A percentile compares a stretch with the other conserved stretches of the same genome.
phyloP scores from a whole-genome alignment of 371 early-diverging fungal species.

The Zychaea mexicana region DNA sequence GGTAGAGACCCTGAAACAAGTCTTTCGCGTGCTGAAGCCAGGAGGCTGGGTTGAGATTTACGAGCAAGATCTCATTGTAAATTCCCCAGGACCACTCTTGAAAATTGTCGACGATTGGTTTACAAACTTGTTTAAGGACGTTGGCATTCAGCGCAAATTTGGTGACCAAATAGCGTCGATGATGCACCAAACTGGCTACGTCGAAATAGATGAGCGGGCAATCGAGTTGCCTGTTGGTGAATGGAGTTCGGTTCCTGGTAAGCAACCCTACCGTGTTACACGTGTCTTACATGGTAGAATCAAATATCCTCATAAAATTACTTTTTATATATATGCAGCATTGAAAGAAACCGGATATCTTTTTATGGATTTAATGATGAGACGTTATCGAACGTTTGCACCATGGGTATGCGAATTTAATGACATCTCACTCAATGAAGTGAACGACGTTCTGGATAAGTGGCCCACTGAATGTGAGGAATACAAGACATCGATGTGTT shows the following conservation, averaged over 20 bases:
- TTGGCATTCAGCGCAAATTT: slow-evolving; percentile 9
- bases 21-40: slow-evolving; percentile 34
- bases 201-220: slow-evolving; percentile 12
- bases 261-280: not conserved
- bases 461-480: slow-evolving; percentile 22
- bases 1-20: slow-evolving; percentile 23
- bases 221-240: slow-evolving; percentile 20
- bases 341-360: slow-evolving; percentile 24
- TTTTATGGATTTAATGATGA: slow-evolving; percentile 18
- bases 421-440: not conserved
- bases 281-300: not conserved
- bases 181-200: slow-evolving; percentile 7
- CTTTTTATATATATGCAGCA: not conserved
- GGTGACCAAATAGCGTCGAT: not conserved
- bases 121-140: slow-evolving; percentile 1
- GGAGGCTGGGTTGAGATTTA: slow-evolving; percentile 30
- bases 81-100: slow-evolving; percentile 15
- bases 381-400: slow-evolving; percentile 16
- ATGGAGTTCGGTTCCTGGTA: slow-evolving; percentile 20
- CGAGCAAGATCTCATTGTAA: slow-evolving; percentile 17
- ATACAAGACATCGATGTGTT: slow-evolving; percentile 21
- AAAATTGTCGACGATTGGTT: slow-evolving; percentile 8
- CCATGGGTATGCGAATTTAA: slow-evolving; percentile 11
- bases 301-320: not conserved
- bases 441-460: slow-evolving; percentile 5